Evolutionary conservation across 2,329 filamentous ascomycete genomes (phyloP).

Genomic region (Sporothrix brunneoviolacea): DNA sequence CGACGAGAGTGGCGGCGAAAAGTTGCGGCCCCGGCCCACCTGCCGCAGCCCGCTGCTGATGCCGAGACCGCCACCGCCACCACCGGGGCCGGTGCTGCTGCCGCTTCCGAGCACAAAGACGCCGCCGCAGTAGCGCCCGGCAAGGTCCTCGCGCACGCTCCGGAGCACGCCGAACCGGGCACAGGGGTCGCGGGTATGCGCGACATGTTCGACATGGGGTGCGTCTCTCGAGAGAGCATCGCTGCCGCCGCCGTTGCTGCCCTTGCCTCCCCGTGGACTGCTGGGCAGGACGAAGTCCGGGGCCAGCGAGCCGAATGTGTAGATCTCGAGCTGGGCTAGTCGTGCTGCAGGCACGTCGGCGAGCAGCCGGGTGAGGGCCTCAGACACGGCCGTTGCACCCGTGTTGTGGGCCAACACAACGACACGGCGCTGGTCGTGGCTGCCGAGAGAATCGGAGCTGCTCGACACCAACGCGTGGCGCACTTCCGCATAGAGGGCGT

Average conservation of each 20-base stretch:
- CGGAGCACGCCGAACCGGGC: conserved; percentile 33
- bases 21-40: background rate
- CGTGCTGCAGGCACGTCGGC: conserved; percentile 31
- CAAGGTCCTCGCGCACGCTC: conserved; percentile 29
- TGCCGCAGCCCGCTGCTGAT: too few species aligned
- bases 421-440: conserved; percentile 23
- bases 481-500: conserved; percentile 30
- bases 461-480: conserved; percentile 28
- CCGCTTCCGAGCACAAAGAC: conserved; percentile 29
- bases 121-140: conserved; percentile 33
- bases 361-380: conserved; percentile 31
- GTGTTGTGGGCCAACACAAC: conserved; percentile 35
- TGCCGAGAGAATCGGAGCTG: conserved; percentile 2
- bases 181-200: conserved; percentile 31
- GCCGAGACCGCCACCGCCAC: background rate
- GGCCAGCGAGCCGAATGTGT: conserved; percentile 37
- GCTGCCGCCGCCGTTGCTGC: conserved; percentile 12
- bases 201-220: conserved; percentile 32
- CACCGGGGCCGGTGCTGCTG: background rate
- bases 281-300: conserved; percentile 30
- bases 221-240: conserved; percentile 11
- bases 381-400: conserved; percentile 30
- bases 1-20: background rate
- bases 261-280: conserved; percentile 22
- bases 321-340: conserved; percentile 35